Percentiles rank a stretch among this genome's conserved stretches.
Evolutionary conservation across 2,329 filamentous ascomycete species (phyloP).

Genomic region (Dissoconium aciculare): DNA sequence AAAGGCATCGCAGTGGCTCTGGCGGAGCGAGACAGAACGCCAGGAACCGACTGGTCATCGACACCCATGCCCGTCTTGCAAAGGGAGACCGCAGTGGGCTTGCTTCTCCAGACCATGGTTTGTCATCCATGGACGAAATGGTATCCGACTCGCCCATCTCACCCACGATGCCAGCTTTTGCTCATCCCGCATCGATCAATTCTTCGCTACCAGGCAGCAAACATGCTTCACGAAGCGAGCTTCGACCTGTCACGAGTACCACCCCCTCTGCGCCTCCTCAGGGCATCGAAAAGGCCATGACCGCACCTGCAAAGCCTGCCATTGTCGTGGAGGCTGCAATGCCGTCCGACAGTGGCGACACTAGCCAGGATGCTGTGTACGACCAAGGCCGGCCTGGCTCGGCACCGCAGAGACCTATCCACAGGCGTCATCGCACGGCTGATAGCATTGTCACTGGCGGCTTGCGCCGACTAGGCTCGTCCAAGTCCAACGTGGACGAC

Average conservation of each 20-base stretch:
- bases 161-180: slow-evolving; percentile 12
- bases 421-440: slow-evolving; percentile 24
- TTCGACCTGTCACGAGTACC: too few species aligned
- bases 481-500: slow-evolving; percentile 2
- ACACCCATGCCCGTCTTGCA: slow-evolving; percentile 10
- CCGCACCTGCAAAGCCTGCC: slow-evolving; percentile 12
- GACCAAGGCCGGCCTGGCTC: background rate
- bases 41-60: slow-evolving; percentile 12
- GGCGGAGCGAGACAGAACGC: slow-evolving; percentile 6
- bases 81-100: slow-evolving; percentile 14
- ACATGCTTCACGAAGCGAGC: too few species aligned
- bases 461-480: slow-evolving; percentile 18
- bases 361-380: background rate
- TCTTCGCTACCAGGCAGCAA: slow-evolving; percentile 11
- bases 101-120: slow-evolving; percentile 6
- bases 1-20: background rate
- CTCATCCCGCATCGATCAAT: slow-evolving; percentile 18
- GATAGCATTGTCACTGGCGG: slow-evolving; percentile 33
- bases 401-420: slow-evolving; percentile 2
- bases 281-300: slow-evolving; percentile 20
- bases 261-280: background rate
- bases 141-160: slow-evolving; percentile 8
- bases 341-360: slow-evolving; percentile 9
- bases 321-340: slow-evolving; percentile 5
- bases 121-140: slow-evolving; percentile 8